Evolutionary conservation across 2,329 filamentous ascomycete species (phyloP).

Genomic region (Calonectria montana): DNA sequence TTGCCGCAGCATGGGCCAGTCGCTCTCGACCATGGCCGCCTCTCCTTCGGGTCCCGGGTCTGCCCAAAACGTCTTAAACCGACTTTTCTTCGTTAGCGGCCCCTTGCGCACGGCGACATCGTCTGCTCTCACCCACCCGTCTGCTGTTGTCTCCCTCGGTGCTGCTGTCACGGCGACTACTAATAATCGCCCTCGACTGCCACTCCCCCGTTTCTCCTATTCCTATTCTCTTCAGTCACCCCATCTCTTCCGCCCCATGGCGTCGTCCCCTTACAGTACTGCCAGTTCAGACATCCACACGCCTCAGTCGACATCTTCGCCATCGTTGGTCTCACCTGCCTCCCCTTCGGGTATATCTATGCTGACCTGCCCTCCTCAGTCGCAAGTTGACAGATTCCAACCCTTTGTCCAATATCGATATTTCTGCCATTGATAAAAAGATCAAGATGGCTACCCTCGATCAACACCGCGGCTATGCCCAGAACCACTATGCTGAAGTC

Average conservation of each 20-base stretch:
- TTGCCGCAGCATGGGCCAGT: conserved; percentile 38
- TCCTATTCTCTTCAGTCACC: conserved; percentile 39
- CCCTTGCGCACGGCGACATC: conserved; percentile 41
- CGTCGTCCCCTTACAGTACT: conserved; percentile 56
- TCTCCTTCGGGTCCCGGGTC: conserved; percentile 42
- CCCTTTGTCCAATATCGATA: conserved; percentile 67
- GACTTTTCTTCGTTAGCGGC: conserved; percentile 49
- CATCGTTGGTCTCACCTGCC: conserved; percentile 61
- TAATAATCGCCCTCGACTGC: conserved; percentile 45
- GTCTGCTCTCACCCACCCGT: conserved; percentile 37
- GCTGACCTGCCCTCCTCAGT: conserved; percentile 62
- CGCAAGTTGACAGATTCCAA: conserved; percentile 64
- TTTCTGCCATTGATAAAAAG: conserved; percentile 66
- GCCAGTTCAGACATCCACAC: conserved; percentile 64
- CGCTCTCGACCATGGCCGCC: conserved; percentile 42
- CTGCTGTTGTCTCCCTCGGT: conserved; percentile 31
- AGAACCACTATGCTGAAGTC: conserved; percentile 67
- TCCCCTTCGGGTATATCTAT: conserved; percentile 51
- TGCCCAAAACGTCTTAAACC: conserved; percentile 47
- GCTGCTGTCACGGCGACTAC: conserved; percentile 41
- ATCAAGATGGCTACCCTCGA: conserved; percentile 72
- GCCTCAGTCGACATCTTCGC: conserved; percentile 65
- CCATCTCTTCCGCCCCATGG: conserved; percentile 38
- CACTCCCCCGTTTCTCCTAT: conserved; percentile 39
- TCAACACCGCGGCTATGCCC: conserved; percentile 69